phyloP scores from a whole-genome alignment of 768 basidiomycete genomes.

The Russula emetica region DNA sequence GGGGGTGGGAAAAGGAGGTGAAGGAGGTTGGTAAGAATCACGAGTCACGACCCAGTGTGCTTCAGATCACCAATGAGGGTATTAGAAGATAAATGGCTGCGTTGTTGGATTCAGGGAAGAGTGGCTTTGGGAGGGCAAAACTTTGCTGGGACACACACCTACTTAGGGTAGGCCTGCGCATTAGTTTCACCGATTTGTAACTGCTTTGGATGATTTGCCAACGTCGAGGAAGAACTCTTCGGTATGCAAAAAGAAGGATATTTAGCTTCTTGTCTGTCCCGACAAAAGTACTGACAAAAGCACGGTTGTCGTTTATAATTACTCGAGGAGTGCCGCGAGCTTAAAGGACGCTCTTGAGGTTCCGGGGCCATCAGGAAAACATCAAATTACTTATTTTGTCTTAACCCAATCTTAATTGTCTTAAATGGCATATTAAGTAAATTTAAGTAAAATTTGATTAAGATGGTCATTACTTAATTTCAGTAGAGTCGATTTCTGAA shows the following conservation, averaged over 20 bases:
- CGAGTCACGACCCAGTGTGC: too few species aligned
- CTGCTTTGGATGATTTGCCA: slow-evolving; percentile 59
- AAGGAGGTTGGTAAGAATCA: background rate
- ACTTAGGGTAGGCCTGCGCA: slow-evolving; percentile 6
- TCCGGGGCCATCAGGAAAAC: too few species aligned
- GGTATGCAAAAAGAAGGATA: slow-evolving; percentile 71
- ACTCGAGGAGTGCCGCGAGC: slow-evolving; percentile 60
- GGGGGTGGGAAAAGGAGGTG: background rate
- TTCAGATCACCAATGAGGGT: background rate
- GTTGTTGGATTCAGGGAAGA: background rate
- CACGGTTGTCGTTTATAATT: slow-evolving; percentile 62
- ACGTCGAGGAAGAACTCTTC: slow-evolving; percentile 63
- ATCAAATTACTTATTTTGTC: too few species aligned
- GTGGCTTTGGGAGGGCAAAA: background rate
- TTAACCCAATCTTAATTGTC: too few species aligned
- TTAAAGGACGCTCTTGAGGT: slow-evolving; percentile 43
- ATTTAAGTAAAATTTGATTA: too few species aligned
- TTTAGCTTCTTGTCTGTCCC: slow-evolving; percentile 85
- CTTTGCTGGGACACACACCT: slow-evolving; percentile 1
- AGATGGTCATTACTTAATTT: too few species aligned
- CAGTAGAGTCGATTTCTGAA: too few species aligned
- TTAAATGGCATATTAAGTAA: too few species aligned
- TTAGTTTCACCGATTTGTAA: slow-evolving; percentile 29
- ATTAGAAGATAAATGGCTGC: slow-evolving; percentile 11
- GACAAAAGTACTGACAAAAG: slow-evolving; percentile 81